phyloP scores from a whole-genome alignment of 805 yeast genomes.

The Ogataea glucozyma region DNA sequence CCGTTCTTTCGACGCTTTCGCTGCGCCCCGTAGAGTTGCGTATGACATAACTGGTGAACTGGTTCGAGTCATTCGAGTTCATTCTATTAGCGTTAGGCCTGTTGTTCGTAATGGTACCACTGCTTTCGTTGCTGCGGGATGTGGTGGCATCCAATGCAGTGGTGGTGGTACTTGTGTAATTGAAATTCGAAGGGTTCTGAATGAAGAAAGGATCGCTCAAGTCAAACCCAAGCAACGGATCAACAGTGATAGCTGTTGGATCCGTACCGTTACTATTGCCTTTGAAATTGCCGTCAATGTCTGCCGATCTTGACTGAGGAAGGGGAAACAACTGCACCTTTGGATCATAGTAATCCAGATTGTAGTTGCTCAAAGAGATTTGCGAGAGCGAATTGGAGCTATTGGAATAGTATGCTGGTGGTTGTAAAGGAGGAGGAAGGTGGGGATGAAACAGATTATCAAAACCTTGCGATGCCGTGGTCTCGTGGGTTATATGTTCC shows the following conservation, averaged over 20 bases:
- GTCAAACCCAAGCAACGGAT: constrained; percentile 42
- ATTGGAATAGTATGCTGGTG: constrained; percentile 11
- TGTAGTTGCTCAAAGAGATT: constrained; percentile 22
- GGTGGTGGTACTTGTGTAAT: constrained; percentile 28
- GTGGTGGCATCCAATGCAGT: constrained; percentile 1
- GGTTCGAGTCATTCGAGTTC: constrained; percentile 25
- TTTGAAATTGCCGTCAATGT: not conserved
- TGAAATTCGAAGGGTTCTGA: constrained; percentile 49
- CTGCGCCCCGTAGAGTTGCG: constrained; percentile 13
- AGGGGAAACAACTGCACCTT: constrained; percentile 25
- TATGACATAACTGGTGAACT: constrained; percentile 18
- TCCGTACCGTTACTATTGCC: constrained; percentile 11
- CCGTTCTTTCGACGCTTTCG: constrained; percentile 10
- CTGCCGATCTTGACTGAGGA: constrained; percentile 14
- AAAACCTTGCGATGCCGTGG: not conserved
- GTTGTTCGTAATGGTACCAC: not conserved
- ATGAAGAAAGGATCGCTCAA: constrained; percentile 54
- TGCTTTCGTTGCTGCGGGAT: constrained; percentile 1
- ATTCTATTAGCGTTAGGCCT: constrained; percentile 20
- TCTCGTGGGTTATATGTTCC: constrained; percentile 16
- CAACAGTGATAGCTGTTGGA: constrained; percentile 26
- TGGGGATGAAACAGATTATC: not conserved
- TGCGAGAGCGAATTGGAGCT: constrained; percentile 24
- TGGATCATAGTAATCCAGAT: constrained; percentile 27
- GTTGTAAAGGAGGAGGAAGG: not conserved